phyloP scores from a whole-genome alignment of 352 stramenopile species.

The Elongisporangium prolatum region DNA sequence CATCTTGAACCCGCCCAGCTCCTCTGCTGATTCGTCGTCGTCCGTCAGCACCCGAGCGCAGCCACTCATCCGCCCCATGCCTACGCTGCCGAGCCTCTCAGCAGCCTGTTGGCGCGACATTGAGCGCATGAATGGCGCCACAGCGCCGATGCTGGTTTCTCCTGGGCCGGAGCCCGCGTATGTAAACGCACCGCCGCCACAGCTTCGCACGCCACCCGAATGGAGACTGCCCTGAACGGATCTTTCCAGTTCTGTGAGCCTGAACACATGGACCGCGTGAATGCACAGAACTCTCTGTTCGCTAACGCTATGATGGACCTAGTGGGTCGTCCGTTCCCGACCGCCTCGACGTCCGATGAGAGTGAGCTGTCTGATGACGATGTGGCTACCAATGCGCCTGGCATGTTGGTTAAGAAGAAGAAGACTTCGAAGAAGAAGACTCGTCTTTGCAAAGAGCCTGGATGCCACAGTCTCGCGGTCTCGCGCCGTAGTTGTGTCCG shows the following conservation, averaged over 20 bases:
- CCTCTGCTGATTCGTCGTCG: background rate
- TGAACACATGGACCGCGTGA: background rate
- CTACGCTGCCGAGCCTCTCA: background rate
- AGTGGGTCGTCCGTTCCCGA: background rate
- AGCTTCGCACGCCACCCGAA: background rate
- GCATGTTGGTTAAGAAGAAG: background rate
- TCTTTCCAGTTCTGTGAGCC: background rate
- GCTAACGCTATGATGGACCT: background rate
- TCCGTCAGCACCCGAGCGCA: background rate
- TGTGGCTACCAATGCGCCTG: background rate
- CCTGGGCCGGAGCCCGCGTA: background rate
- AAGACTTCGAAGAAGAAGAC: slow-evolving; percentile 31
- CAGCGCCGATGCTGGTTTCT: background rate
- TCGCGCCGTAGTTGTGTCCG: slow-evolving; percentile 32
- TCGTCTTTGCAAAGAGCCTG: slow-evolving; percentile 25
- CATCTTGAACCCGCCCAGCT: slow-evolving; percentile 15
- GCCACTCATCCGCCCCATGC: background rate
- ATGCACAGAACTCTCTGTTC: background rate
- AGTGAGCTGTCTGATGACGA: background rate
- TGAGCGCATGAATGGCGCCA: background rate
- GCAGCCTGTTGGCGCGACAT: background rate
- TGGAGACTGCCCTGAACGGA: background rate
- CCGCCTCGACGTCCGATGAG: background rate
- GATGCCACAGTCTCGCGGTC: slow-evolving; percentile 29
- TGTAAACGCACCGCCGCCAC: background rate